Conservation (phyloP, 1,139 yeast genomes). For the Suhomyces taliae region DNA sequence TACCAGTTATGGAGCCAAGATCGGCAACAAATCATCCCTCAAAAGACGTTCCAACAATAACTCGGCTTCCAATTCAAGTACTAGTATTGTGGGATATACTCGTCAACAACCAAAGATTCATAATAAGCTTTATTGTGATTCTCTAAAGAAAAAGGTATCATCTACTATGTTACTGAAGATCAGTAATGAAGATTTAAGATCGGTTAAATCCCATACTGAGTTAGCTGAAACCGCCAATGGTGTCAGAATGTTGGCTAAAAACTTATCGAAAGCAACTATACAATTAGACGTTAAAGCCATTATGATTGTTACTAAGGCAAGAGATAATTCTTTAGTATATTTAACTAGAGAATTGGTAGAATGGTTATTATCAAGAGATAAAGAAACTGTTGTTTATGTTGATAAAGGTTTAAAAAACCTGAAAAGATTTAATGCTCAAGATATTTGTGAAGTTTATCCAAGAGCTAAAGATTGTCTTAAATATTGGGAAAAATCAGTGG, state of each 20-base stretch:
- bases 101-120: slow-evolving; percentile 37
- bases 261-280: slow-evolving; percentile 71
- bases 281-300: slow-evolving; percentile 68
- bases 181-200: slow-evolving; percentile 37
- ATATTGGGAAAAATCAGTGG: slow-evolving; percentile 68
- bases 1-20: background rate
- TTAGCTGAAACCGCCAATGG: slow-evolving; percentile 86
- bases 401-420: slow-evolving; percentile 63
- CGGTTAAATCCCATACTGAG: slow-evolving; percentile 67
- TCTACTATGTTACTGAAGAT: slow-evolving; percentile 11
- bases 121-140: slow-evolving; percentile 35
- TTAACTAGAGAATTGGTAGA: slow-evolving; percentile 76
- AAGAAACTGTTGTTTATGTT: slow-evolving; percentile 62
- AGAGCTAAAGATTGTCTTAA: slow-evolving; percentile 45
- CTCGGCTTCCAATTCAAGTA: slow-evolving; percentile 4
- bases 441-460: slow-evolving; percentile 41
- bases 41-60: background rate
- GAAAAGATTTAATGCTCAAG: slow-evolving; percentile 57
- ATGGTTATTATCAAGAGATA: slow-evolving; percentile 57
- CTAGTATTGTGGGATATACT: slow-evolving; percentile 1
- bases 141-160: slow-evolving; percentile 8
- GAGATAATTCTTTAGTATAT: slow-evolving; percentile 73
- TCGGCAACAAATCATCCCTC: slow-evolving; percentile 1
- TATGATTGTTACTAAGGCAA: slow-evolving; percentile 81
- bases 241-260: slow-evolving; percentile 75